Conservation (phyloP, 2,329 filamentous ascomycete species). For the Colletotrichum noveboracense region DNA sequence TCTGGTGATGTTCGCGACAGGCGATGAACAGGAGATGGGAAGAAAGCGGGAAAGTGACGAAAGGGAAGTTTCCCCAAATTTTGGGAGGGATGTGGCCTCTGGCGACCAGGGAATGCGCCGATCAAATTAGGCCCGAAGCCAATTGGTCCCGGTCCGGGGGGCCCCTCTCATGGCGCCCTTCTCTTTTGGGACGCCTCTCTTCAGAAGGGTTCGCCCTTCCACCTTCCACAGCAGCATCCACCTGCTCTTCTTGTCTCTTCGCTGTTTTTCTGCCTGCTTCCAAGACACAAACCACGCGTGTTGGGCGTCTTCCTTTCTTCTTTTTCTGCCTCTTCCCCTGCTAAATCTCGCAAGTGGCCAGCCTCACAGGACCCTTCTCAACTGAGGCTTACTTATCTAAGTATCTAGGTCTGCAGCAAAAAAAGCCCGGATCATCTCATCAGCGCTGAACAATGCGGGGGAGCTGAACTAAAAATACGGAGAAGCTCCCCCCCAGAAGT, state of each 20-base stretch:
- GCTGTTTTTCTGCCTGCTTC: not conserved
- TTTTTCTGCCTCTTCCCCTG: not conserved
- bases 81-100: conserved; percentile 16
- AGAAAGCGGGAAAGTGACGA: not conserved
- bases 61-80: conserved; percentile 12
- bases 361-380: not conserved
- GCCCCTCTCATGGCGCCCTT: not conserved
- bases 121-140: not conserved
- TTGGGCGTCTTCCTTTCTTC: not conserved
- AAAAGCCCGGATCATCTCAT: not conserved
- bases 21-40: not conserved
- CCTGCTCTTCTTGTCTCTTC: not conserved
- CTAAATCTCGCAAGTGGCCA: not conserved
- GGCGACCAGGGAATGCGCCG: conserved; percentile 6
- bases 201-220: not conserved
- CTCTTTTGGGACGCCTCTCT: not conserved
- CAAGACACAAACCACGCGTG: not conserved
- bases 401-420: not conserved
- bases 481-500: not conserved
- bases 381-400: not conserved
- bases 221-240: not conserved
- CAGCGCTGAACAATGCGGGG: conserved; percentile 11
- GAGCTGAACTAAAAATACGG: not conserved
- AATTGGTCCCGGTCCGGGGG: not conserved
- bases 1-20: not conserved